A percentile compares a stretch with the other conserved stretches of the same genome.
Conservation (phyloP, 2,329 filamentous ascomycete species). For the Colletotrichum liaoningense region DNA sequence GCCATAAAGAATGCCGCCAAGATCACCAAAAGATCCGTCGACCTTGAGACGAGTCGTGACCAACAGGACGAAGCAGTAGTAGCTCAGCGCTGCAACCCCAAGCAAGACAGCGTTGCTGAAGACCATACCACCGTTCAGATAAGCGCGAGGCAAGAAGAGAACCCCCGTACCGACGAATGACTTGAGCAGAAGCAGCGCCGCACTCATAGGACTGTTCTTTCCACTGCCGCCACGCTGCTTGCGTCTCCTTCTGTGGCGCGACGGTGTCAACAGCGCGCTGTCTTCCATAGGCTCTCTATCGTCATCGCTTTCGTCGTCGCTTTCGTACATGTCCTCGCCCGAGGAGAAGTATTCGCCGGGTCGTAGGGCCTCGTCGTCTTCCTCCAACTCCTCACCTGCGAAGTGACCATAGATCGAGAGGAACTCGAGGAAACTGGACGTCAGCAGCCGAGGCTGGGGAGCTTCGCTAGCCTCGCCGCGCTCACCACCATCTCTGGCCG, state of each 20-base stretch:
- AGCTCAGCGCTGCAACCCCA: constrained; percentile 85
- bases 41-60: constrained; percentile 87
- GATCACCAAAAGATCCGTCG: constrained; percentile 96
- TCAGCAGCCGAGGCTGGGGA: constrained; percentile 75
- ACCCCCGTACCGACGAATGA: constrained; percentile 98
- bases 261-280: constrained; percentile 84
- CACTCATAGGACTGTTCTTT: constrained; percentile 82
- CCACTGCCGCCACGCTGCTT: constrained; percentile 80
- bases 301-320: constrained; percentile 64
- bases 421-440: constrained; percentile 95
- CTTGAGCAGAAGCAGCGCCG: constrained; percentile 89
- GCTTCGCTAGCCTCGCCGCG: constrained; percentile 47
- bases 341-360: constrained; percentile 94
- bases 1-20: constrained; percentile 92
- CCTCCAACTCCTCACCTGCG: constrained; percentile 94
- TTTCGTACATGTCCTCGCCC: constrained; percentile 65
- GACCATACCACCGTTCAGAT: constrained; percentile 95
- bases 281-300: constrained; percentile 87
- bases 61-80: constrained; percentile 96
- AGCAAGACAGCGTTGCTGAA: constrained; percentile 96
- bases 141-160: constrained; percentile 91
- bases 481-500: constrained; percentile 52
- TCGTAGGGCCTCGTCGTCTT: constrained; percentile 89
- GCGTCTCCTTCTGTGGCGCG: constrained; percentile 78
- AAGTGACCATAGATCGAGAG: constrained; percentile 96